Evolutionary conservation across 805 yeast genomes (phyloP).

Genomic region (Ogataea ganodermae): DNA sequence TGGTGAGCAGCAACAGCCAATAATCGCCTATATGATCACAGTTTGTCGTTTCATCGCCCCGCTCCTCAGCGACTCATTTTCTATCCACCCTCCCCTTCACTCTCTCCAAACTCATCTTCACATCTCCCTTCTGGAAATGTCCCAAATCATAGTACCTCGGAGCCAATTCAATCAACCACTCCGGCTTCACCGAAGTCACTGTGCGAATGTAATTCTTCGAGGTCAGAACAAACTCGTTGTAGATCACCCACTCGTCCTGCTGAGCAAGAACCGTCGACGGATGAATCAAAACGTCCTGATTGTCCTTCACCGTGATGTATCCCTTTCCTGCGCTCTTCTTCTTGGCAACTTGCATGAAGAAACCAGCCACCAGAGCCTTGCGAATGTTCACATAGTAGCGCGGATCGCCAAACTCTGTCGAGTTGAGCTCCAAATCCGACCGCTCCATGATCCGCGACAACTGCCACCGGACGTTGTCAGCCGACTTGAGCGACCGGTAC

Average conservation of each 20-base stretch:
- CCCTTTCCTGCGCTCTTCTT: conserved; percentile 79
- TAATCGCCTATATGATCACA: too few species aligned
- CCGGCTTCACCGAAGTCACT: conserved; percentile 87
- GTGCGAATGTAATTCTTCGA: conserved; percentile 93
- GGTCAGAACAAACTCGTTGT: conserved; percentile 93
- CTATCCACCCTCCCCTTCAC: conserved; percentile 50
- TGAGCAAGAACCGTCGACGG: conserved; percentile 91
- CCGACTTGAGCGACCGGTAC: conserved; percentile 78
- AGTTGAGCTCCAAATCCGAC: conserved; percentile 69
- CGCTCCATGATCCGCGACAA: conserved; percentile 80
- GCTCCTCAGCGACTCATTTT: conserved; percentile 38
- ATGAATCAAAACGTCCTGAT: conserved; percentile 92
- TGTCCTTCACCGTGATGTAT: conserved; percentile 91
- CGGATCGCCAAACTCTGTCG: conserved; percentile 66
- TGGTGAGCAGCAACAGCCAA: too few species aligned
- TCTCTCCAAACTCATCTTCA: conserved; percentile 66
- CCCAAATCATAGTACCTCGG: conserved; percentile 68
- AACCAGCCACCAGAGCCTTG: conserved; percentile 87
- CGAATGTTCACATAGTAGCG: conserved; percentile 75
- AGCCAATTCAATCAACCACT: conserved; percentile 84
- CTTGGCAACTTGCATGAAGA: conserved; percentile 98
- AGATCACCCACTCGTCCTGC: conserved; percentile 90
- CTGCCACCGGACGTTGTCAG: conserved; percentile 85
- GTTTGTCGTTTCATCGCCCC: too few species aligned
- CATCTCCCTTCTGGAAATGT: conserved; percentile 70